These are phyloP conservation scores for Ustilago trichophora DNA, from an alignment of 1,284 basidiomycete genomes.

Conservation along the genomic window DNA sequence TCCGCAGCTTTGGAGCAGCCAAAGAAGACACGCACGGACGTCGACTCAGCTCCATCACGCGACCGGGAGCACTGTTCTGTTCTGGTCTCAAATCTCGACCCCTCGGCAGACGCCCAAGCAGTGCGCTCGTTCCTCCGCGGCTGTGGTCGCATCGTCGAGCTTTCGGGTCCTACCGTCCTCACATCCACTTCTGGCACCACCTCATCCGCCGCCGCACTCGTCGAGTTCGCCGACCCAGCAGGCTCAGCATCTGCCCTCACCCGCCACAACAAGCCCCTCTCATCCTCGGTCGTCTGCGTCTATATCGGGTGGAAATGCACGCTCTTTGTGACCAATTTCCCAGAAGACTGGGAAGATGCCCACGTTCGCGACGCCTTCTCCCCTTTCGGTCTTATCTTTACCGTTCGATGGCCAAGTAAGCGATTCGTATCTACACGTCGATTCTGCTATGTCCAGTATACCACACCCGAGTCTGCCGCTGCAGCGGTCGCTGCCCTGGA, in stretches of 20 bases:
- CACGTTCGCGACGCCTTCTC: constrained; percentile 78
- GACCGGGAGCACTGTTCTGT: constrained; percentile 96
- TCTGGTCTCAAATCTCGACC: constrained; percentile 79
- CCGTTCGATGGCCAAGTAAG: constrained; percentile 97
- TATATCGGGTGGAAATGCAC: constrained; percentile 93
- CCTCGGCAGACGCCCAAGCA: constrained; percentile 73
- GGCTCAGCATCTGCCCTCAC: constrained; percentile 82
- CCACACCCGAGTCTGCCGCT: constrained; percentile 81
- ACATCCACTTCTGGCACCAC: constrained; percentile 31
- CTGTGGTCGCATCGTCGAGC: constrained; percentile 59
- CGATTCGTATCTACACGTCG: constrained; percentile 88
- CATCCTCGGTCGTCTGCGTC: constrained; percentile 75
- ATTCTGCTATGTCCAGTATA: constrained; percentile 94
- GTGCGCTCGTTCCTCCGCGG: constrained; percentile 83
- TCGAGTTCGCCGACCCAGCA: constrained; percentile 66
- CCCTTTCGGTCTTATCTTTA: constrained; percentile 88
- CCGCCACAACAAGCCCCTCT: constrained; percentile 87
- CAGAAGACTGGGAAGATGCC: constrained; percentile 81
- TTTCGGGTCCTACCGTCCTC: constrained; percentile 47
- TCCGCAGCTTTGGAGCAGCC: constrained; percentile 11
- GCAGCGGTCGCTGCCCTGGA: constrained; percentile 81
- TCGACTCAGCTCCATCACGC: constrained; percentile 63
- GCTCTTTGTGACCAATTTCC: constrained; percentile 95
- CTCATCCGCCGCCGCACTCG: constrained; percentile 63
- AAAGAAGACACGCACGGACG: constrained; percentile 50